Evolutionary conservation across 176 grass and related monocot genomes (phyloP), one percentile per base, ranked within the genome.

Genomic region (Oryza officinalis): DNA sequence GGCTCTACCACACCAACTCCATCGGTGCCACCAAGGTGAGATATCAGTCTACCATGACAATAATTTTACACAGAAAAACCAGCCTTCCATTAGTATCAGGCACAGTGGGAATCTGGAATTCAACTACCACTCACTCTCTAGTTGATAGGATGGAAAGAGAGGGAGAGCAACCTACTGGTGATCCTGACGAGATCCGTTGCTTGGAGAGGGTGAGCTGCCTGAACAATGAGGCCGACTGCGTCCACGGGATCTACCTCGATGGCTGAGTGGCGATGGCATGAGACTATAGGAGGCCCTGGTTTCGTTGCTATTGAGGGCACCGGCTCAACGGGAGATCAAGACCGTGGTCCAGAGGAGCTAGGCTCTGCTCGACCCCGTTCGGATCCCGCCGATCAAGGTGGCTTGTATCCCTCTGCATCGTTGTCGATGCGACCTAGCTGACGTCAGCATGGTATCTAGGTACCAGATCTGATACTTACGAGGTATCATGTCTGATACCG

Each of bases 121-220:
- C 47, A 50, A 13, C 47, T 50, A 50, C 4, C 3, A 11, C 50
- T 57, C 13, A 1, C 37, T 82, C 60, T 12, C 73, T 86, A 94
- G 94, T 25, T 97, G 83, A 92, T 97, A 89, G 94, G 87, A 17
- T 86, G 92, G 87, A 97, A 97, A 87, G 88, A 91, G 2, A 92
- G 86, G 9, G 71, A 37, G 54, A 94, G 87, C 65, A 83, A 35
- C n/a, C 75, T 97, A 37, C 77, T 94, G 35, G 92, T 97, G 67
- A 97, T 33, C 77, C 80, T 1, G 44, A 72, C 22, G 88, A 92
- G 83, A 94, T 97, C 38, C n/a, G 76, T 30, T 89, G 86, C 76
- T 63, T 97, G 54, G 90, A 97, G 45, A 89, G 82, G 25, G 83
- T 94, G 27, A 65, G 73, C 27, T 52, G 71, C 54, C 37, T 94